phyloP scores from a whole-genome alignment of 116 monocot genomes.

The Zostera marina region DNA sequence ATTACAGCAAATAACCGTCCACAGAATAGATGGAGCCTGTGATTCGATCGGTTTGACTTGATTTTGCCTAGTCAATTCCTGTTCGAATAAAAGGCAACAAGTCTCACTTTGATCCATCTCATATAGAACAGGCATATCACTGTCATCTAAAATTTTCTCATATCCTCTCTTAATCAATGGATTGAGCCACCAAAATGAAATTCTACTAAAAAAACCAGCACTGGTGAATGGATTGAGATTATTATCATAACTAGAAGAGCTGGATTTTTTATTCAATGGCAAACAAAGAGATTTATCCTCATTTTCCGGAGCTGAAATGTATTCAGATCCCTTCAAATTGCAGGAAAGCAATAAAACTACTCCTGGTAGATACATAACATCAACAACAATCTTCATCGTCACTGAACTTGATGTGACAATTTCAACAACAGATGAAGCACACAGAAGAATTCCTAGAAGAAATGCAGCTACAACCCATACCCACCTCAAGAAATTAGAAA shows the following conservation, averaged over 20 bases:
- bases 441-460: slow-evolving; percentile 19
- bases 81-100: slow-evolving; percentile 33
- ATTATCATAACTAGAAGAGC: not conserved
- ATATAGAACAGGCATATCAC: slow-evolving; percentile 46
- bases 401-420: slow-evolving; percentile 7
- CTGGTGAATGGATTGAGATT: slow-evolving; percentile 27
- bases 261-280: slow-evolving; percentile 26
- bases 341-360: slow-evolving; percentile 32
- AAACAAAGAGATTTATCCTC: slow-evolving; percentile 12
- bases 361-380: slow-evolving; percentile 41
- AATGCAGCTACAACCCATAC: slow-evolving; percentile 15
- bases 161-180: slow-evolving; percentile 68
- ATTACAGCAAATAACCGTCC: slow-evolving; percentile 59
- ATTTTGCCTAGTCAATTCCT: slow-evolving; percentile 23
- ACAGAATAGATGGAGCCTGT: slow-evolving; percentile 26
- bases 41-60: slow-evolving; percentile 7
- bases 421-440: slow-evolving; percentile 25
- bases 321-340: slow-evolving; percentile 8
- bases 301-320: slow-evolving; percentile 8
- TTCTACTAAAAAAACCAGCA: slow-evolving; percentile 49
- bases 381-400: slow-evolving; percentile 18
- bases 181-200: slow-evolving; percentile 89
- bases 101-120: slow-evolving; percentile 31
- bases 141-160: slow-evolving; percentile 50
- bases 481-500: slow-evolving; percentile 6